Base-by-base conservation (phyloP, 805 yeast species). In the Candida wancherniae region DNA sequence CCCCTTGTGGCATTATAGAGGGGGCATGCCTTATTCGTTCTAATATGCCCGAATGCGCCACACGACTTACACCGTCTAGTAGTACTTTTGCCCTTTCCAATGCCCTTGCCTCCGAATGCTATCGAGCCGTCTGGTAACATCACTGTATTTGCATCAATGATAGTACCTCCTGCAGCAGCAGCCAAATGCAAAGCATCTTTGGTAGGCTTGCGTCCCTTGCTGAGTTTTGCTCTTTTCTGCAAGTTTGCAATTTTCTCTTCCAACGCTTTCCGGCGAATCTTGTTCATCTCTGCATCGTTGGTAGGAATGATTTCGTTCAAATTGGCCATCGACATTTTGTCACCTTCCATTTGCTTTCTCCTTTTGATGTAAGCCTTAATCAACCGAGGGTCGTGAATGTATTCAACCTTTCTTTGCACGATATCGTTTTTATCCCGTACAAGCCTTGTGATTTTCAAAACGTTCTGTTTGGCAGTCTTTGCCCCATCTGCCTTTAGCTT, bases 1-100 rank as follows among this genome's bases (percentile, higher is more conserved):
- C 59, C 64, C 30, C 54, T 47, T 8, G 61, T 56, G 31, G 58
- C 58, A 18, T 42, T 36, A 53, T 84, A 90, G 73, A 87, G 70
- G 10, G 97, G 98, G 61, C 98, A 90, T 2, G 90, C 65, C 50
- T 81, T 82, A 54, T 86, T 87, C 3, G 98, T 90, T 53, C 92
- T 73, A 40, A 90, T 90, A 55, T 90, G 98, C 0, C 97, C 98
- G 41, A 84, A 71, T 9, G 90, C 92, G 14, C 97, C 97, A 69
- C 98, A 90, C 0, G 92, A 81, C 3, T 94, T 88, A 61, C 98
- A 90, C 50, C 85, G 76, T 53, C 98, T 69, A 6, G 82, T 80
- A 4, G 76, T 77, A 18, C 80, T 69, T 47, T 80, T 80, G 19
- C 83, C 83, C 47, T 81, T 81, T 18, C 84, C 85, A 24, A 74